Evolutionary conservation across 352 stramenopile genomes (phyloP), one percentile per base, ranked within the genome.

Genomic region (Phytophthora agathidicida): DNA sequence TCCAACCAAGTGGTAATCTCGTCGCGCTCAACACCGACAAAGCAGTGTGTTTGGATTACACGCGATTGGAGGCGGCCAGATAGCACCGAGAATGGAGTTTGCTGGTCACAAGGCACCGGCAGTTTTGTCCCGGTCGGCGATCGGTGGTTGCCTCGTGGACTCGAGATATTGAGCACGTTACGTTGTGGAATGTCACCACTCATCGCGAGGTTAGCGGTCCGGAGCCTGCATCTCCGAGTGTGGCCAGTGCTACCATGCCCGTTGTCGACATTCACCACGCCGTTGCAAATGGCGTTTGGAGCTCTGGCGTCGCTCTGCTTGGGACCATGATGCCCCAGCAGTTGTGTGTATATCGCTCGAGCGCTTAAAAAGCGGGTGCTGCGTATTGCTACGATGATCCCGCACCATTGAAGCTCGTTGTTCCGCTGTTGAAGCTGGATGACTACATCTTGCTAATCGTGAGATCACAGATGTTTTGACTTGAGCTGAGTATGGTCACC

Each of bases 1-100:
- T 53, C 73, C 2, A 56, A 47, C 9, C 68, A 74, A 59, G 33
- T 83, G 2, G 45, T 89, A 7, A 44, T 74, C 1, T 87, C 77
- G 3, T 73, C 68, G 6, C 74, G 79, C n/a, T 75, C 72, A 0
- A 53, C 22, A 7, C 55, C 70, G 13, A 71, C 62, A 0, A 79
- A 65, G 41, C 79, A 69, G 60, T 27, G 38, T 87, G 27, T 83
- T 77, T 23, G 59, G 79, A 28, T 59, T 88, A 22, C 48, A 45
- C 19, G 54, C 54, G 1, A 11, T 53, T 16, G 35, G 22, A 23
- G n/a, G 32, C 17, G 28, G 28, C 1, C 47, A 42, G 22, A 30
- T 80, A 2, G 27, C 23, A 5, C 60, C 71, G 10, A 56, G 26
- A 27, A 47, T 56, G 3, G 61, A 71, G 33, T 61, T 82, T 27